These are phyloP conservation scores for Russula sp. DNA, from an alignment of 768 basidiomycete species.

Conservation along the genomic window DNA sequence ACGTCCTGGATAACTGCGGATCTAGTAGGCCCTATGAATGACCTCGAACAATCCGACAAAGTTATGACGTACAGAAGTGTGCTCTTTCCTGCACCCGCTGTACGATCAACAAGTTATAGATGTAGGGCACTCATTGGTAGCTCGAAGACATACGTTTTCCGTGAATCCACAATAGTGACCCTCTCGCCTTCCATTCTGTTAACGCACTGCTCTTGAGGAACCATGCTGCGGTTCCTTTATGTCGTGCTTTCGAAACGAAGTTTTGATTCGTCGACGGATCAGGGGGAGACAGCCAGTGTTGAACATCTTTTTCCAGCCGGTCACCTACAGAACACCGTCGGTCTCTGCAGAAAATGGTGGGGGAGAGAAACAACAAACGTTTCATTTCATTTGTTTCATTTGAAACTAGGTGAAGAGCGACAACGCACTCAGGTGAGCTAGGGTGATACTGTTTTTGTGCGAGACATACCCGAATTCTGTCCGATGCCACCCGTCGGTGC, in stretches of 20 bases:
- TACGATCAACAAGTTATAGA: background rate
- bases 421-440: too few relatives aligned
- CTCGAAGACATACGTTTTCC: slow-evolving; percentile 7
- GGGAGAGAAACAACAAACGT: too few relatives aligned
- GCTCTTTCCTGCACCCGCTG: slow-evolving; percentile 15
- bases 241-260: background rate
- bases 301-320: background rate
- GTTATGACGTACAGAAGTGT: slow-evolving; percentile 5
- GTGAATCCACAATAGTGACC: slow-evolving; percentile 12
- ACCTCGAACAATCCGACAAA: background rate
- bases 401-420: too few relatives aligned
- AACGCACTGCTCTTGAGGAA: background rate
- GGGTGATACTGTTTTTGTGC: too few relatives aligned
- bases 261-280: background rate
- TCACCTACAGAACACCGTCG: background rate
- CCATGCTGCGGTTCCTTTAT: background rate
- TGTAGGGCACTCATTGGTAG: accelerated
- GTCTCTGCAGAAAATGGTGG: background rate
- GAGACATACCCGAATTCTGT: too few relatives aligned
- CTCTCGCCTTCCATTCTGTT: background rate
- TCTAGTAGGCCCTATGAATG: background rate
- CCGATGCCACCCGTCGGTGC: too few relatives aligned
- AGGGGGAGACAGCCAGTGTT: slow-evolving; percentile 1
- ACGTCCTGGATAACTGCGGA: slow-evolving; percentile 13
- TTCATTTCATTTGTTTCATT: background rate